These are phyloP conservation scores for Arabidopsis hybrid DNA, from an alignment of 441 rosid species.

Conservation along the genomic window DNA sequence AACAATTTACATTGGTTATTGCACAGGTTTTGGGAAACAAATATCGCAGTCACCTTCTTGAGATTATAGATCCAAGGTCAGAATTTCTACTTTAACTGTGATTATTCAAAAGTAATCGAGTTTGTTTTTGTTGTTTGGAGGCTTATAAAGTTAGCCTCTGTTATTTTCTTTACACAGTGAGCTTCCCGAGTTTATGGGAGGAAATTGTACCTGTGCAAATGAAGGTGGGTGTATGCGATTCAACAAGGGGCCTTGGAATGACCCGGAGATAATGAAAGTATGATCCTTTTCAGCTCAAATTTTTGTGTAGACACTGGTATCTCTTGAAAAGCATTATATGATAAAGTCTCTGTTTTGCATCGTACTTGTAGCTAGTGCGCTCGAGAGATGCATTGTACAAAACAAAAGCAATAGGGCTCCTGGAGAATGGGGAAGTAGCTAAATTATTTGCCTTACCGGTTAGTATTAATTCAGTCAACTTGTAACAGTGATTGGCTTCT, in stretches of 20 bases:
- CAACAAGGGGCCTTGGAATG: slow-evolving; percentile 93
- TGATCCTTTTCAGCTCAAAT: slow-evolving; percentile 35
- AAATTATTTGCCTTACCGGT: slow-evolving; percentile 66
- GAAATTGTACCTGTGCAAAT: slow-evolving; percentile 77
- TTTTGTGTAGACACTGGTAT: not conserved
- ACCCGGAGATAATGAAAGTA: slow-evolving; percentile 89
- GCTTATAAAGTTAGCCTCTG: slow-evolving; percentile 15
- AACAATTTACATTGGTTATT: slow-evolving; percentile 41
- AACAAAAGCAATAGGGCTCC: slow-evolving; percentile 57
- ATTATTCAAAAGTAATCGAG: not conserved
- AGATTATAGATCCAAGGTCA: slow-evolving; percentile 81
- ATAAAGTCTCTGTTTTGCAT: slow-evolving; percentile 21
- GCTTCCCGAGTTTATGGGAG: slow-evolving; percentile 95
- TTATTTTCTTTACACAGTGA: slow-evolving; percentile 57
- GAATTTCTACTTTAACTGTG: slow-evolving; percentile 22
- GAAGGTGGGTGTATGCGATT: slow-evolving; percentile 89
- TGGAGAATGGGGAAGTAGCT: slow-evolving; percentile 66
- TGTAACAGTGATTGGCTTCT: slow-evolving; percentile 18
- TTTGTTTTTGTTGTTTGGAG: slow-evolving; percentile 34
- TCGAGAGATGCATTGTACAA: slow-evolving; percentile 66
- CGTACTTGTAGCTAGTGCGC: slow-evolving; percentile 66
- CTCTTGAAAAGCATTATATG: slow-evolving; percentile 19
- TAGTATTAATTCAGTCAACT: slow-evolving; percentile 9
- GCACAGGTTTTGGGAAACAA: slow-evolving; percentile 83
- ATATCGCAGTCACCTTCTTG: slow-evolving; percentile 74